These are phyloP conservation scores for Epichloe glyceriae DNA, from an alignment of 2,329 filamentous ascomycete species.

Conservation along the genomic window DNA sequence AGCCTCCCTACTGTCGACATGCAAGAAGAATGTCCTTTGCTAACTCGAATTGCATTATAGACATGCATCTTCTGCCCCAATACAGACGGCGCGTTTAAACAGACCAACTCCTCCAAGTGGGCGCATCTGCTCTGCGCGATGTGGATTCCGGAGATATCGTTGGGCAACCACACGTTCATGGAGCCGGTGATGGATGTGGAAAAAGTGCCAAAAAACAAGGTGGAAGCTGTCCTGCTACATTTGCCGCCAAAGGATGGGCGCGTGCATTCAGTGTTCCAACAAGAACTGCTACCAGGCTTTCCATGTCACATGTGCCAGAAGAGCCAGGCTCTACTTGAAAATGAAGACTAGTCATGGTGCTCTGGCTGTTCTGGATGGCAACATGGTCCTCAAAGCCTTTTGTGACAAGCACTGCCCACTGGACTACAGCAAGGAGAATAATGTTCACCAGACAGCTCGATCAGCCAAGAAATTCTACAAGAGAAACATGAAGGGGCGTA, in stretches of 20 bases:
- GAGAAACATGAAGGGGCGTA: slow-evolving; percentile 72
- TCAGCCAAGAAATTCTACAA: slow-evolving; percentile 85
- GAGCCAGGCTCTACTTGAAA: slow-evolving; percentile 76
- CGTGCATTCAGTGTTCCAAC: slow-evolving; percentile 96
- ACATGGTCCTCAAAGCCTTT: slow-evolving; percentile 79
- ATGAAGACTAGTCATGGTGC: slow-evolving; percentile 89
- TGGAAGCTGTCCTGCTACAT: slow-evolving; percentile 96
- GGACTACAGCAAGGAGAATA: slow-evolving; percentile 79
- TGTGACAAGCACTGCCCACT: slow-evolving; percentile 89
- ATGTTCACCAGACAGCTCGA: slow-evolving; percentile 65
- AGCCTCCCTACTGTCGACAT: background rate
- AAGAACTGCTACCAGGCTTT: slow-evolving; percentile 96
- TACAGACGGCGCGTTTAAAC: slow-evolving; percentile 94
- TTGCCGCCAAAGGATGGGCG: slow-evolving; percentile 93
- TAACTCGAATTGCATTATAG: slow-evolving; percentile 21
- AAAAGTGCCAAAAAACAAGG: slow-evolving; percentile 85
- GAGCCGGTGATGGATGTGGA: slow-evolving; percentile 97
- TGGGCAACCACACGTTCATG: slow-evolving; percentile 95
- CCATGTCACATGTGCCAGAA: slow-evolving; percentile 88
- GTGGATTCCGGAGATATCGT: slow-evolving; percentile 94
- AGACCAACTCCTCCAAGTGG: slow-evolving; percentile 94
- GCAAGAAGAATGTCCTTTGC: background rate
- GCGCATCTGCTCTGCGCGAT: slow-evolving; percentile 91
- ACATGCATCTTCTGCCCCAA: slow-evolving; percentile 98
- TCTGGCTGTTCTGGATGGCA: slow-evolving; percentile 63